Evolutionary conservation across 2,329 filamentous ascomycete species (phyloP).

Genomic region (Escovopsis weberi): DNA sequence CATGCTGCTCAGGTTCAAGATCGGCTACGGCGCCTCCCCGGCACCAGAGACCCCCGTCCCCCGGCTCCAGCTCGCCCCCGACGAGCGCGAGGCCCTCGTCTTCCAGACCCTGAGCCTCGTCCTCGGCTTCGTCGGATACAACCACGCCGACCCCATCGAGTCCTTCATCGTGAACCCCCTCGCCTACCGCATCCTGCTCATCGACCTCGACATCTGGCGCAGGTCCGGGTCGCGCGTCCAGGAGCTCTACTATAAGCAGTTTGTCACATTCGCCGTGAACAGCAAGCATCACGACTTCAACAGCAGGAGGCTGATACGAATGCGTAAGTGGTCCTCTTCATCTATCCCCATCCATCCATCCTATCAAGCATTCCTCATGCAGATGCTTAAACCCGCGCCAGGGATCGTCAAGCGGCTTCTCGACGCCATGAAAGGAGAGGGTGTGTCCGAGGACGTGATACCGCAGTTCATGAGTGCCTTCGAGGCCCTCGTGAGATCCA

Average conservation of each 20-base stretch:
- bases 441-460: constrained; percentile 56
- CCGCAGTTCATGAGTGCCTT: constrained; percentile 68
- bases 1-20: constrained; percentile 69
- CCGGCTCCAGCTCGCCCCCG: constrained; percentile 31
- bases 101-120: constrained; percentile 61
- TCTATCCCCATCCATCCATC: too few relatives aligned
- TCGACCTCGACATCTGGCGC: constrained; percentile 90
- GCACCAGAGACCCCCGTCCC: constrained; percentile 16
- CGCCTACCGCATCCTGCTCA: constrained; percentile 79
- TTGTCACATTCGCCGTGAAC: constrained; percentile 71
- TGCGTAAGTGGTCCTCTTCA: constrained; percentile 50
- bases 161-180: constrained; percentile 94
- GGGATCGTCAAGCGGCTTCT: constrained; percentile 81
- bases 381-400: constrained; percentile 20
- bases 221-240: constrained; percentile 63
- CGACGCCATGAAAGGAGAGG: constrained; percentile 79
- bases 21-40: constrained; percentile 37
- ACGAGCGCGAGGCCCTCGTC: constrained; percentile 40
- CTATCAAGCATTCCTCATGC: neutral
- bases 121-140: constrained; percentile 79
- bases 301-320: constrained; percentile 67
- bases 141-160: constrained; percentile 61
- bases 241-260: constrained; percentile 85
- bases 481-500: constrained; percentile 63
- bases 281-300: constrained; percentile 93